Evolutionary conservation across 352 stramenopile species (phyloP), one percentile per base, ranked within the genome.

Genomic region (Globisporangium uncinulatum): DNA sequence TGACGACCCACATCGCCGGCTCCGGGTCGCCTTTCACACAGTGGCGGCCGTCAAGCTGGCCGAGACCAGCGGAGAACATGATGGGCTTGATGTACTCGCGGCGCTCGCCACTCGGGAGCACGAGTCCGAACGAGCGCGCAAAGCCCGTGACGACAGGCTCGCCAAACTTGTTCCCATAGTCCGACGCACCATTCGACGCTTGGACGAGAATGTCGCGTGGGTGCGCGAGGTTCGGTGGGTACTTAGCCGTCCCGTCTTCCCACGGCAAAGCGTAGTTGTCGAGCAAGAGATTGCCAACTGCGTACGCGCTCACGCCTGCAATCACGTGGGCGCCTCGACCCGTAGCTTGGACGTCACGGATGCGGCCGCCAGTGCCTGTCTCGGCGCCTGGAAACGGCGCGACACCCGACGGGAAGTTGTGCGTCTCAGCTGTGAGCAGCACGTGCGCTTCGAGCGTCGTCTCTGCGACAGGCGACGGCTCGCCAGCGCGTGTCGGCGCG

Each of bases 141-240:
- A 98, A 99, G 21, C 97, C 97, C 55, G 95, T 83, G 42, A 99
- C 91, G 7, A 99, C 96, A n/a, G 97, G 97, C 71, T 99, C 97
- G 37, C 97, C 97, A 62, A 99, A 99, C 79, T 99, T 99, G 85
- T 99, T 99, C 36, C 97, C 97, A 70, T 99, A 99, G 78, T 99
- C 97, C 9, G 94, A 98, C 11, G 97, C 97, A 51, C 97, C 97
- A 71, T 99, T 97, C 61, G 88, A 98, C 15, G 97, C 97, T 62
- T 99, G 92, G 21, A 98, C 84, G 54, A 98, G 78, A 69, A 99
- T 99, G 54, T 98, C 86, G 24, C 97, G 79, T 10, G 97, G 97
- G 51, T 80, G 72, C 6, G 89, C 89, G 32, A 95, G 73, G 76
- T 94, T 95, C 13, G 71, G 79, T n/a, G 93, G 89, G 62, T 98